Evolutionary conservation across 2,329 filamentous ascomycete genomes (phyloP), one percentile per base, ranked within the genome.

Genomic region (Sporothrix schenckii): DNA sequence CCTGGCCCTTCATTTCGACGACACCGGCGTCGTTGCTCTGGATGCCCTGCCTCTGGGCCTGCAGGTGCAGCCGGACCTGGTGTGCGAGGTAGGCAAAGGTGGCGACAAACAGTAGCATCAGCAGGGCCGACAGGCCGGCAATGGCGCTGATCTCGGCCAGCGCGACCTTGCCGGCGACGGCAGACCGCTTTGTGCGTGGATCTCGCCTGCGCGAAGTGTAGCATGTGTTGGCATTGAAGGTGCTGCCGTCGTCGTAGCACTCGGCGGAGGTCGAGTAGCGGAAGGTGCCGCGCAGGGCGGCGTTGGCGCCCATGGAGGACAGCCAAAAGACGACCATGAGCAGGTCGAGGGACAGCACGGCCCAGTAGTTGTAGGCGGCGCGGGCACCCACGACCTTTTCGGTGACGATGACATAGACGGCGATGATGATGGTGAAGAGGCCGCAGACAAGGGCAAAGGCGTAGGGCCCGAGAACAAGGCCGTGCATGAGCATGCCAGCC

Each of bases 61-160:
- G 72, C 61, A 73, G 74, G 72, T 76, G 74, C 47, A 77, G 70
- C 47, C 76, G 77, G 70, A 76, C 74, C 41, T 75, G 74, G 69
- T 77, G 76, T n/a, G 76, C 74, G 4, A 84, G 76, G 72, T 83
- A 83, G 24, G 81, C 81, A 69, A 82, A 83, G 0, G 82, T 81
- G 2, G 80, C 81, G 10, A 82, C 77, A 68, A 84, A 83, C 10
- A 77, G 63, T 13, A 75, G 68, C 72, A 76, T 76, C 49, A 73
- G 27, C 11, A 79, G 68, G 0, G 77, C 77, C 30, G 77, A 78
- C 44, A 79, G 66, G 3, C 77, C 78, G 11, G 78, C 77, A 68
- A 78, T 74, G 69, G 75, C 76, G 67, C 74, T 75, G 53, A 79
- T 77, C n/a, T 73, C 27, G 16, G 75, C 76, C 1, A 77, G 74